Conservation (phyloP, 2,329 filamentous ascomycete genomes). For the Aspergillus brasiliensis region DNA sequence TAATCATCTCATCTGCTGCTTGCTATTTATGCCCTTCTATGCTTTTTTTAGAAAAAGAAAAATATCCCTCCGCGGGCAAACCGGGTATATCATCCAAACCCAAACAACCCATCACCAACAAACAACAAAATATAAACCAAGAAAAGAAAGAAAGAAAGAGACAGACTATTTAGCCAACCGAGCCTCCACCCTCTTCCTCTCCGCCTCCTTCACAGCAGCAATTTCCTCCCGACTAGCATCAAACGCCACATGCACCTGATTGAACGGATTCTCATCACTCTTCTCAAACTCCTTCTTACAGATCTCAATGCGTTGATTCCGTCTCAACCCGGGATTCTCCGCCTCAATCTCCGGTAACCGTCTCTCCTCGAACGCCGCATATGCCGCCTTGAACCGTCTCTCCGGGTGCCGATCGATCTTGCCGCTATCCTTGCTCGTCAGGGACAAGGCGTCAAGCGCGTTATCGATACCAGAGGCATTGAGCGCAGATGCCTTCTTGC, state of each 20-base stretch:
- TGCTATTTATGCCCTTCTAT: not conserved
- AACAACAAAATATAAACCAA: not conserved
- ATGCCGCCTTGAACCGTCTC: constrained; percentile 82
- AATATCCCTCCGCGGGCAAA: not conserved
- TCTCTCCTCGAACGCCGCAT: constrained; percentile 77
- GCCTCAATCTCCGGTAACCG: constrained; percentile 81
- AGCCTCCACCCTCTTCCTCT: constrained; percentile 74
- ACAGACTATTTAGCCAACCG: constrained; percentile 52
- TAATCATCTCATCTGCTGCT: not conserved
- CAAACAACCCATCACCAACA: not conserved
- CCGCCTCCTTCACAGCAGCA: constrained; percentile 62
- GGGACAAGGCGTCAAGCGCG: constrained; percentile 79
- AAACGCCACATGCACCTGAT: constrained; percentile 75
- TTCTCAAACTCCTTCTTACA: constrained; percentile 93
- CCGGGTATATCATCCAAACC: not conserved
- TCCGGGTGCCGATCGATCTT: constrained; percentile 90
- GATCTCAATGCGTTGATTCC: constrained; percentile 81
- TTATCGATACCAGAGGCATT: constrained; percentile 91
- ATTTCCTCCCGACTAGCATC: constrained; percentile 80
- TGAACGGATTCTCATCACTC: constrained; percentile 92
- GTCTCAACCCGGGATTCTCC: constrained; percentile 76
- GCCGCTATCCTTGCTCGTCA: constrained; percentile 60
- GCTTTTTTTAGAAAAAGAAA: not conserved
- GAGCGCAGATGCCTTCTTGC: constrained; percentile 58
- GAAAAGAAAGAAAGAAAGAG: constrained; percentile 3